Evolutionary conservation across 2,329 filamentous ascomycete species (phyloP), one percentile per base, ranked within the genome.

Genomic region (Penicillium digitatum): DNA sequence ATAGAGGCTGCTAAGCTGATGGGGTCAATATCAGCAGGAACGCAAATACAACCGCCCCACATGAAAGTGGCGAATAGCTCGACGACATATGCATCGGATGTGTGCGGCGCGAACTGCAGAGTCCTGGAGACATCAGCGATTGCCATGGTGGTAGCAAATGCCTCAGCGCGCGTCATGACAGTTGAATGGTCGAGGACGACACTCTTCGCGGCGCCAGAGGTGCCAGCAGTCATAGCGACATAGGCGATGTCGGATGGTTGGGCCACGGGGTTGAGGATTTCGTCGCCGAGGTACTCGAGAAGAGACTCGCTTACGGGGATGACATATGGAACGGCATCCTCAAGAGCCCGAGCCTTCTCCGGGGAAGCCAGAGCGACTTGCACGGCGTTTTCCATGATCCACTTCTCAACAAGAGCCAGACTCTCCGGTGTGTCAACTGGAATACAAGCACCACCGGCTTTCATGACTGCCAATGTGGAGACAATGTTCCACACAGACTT

Each of bases 1-100:
- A 86, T 75, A 0, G 81, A 75, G 0, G 79, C 76, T 0, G 83
- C 83, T 64, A 87, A 76, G 61, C 81, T 79, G 0, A 73, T 75
- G 72, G 75, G 78, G 12, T 80, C 75, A 39, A 72, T 60, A 60
- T 76, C 64, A 47, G 72, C 72, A 0, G 78, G 77, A 2, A 81
- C 75, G 52, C 78, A 80, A 14, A 81, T 61, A 35, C 74, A 77
- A 4, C 78, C 79, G 37, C 79, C 78, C 27, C 69, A 62, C 55
- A 67, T 60, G 32, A 71, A 70, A 16, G 71, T 74, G 45, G 58
- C 70, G 57, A 74, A 74, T 38, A 69, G 64, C 50, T 71, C 76
- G 32, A 71, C 64, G 20, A 81, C 66, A 48, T 72, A 76, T 11
- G 74, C 70, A 54, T 80, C 78, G 37, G 79, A 80, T 0, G 72